Conservation (phyloP, 2,329 filamentous ascomycete genomes). For the Calycina herbarum region DNA sequence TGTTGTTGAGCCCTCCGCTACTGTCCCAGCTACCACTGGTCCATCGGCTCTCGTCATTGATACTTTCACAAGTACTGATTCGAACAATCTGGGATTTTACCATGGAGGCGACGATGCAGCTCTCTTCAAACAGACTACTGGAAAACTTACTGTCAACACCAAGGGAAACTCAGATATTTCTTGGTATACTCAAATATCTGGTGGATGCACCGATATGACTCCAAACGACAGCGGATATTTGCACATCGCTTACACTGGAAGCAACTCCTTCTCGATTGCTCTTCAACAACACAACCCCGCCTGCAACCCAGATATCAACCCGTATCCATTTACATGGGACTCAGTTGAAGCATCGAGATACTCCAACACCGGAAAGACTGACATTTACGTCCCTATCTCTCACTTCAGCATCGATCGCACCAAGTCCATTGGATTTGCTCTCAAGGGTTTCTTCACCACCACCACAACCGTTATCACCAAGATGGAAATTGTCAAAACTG, state of each 20-base stretch:
- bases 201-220: slow-evolving; percentile 56
- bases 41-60: slow-evolving; percentile 58
- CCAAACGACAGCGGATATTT: slow-evolving; percentile 58
- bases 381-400: slow-evolving; percentile 66
- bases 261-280: slow-evolving; percentile 61
- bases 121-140: slow-evolving; percentile 50
- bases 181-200: slow-evolving; percentile 59
- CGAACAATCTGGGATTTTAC: slow-evolving; percentile 63
- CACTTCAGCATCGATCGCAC: slow-evolving; percentile 64
- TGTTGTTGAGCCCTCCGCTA: slow-evolving; percentile 46
- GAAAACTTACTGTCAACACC: slow-evolving; percentile 56
- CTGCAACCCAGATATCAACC: slow-evolving; percentile 55
- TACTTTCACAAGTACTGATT: slow-evolving; percentile 52
- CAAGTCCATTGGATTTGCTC: slow-evolving; percentile 57
- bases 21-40: slow-evolving; percentile 50
- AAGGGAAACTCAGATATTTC: slow-evolving; percentile 58
- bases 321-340: slow-evolving; percentile 68
- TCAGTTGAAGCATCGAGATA: slow-evolving; percentile 65
- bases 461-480: slow-evolving; percentile 52
- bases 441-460: slow-evolving; percentile 63
- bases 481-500: slow-evolving; percentile 59
- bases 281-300: slow-evolving; percentile 65
- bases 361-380: slow-evolving; percentile 43
- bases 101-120: slow-evolving; percentile 65
- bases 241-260: slow-evolving; percentile 64